Percentiles rank a stretch among this genome's conserved stretches.
phyloP scores from a whole-genome alignment of 2,329 filamentous ascomycete species.

The Coniochaeta prunicola region DNA sequence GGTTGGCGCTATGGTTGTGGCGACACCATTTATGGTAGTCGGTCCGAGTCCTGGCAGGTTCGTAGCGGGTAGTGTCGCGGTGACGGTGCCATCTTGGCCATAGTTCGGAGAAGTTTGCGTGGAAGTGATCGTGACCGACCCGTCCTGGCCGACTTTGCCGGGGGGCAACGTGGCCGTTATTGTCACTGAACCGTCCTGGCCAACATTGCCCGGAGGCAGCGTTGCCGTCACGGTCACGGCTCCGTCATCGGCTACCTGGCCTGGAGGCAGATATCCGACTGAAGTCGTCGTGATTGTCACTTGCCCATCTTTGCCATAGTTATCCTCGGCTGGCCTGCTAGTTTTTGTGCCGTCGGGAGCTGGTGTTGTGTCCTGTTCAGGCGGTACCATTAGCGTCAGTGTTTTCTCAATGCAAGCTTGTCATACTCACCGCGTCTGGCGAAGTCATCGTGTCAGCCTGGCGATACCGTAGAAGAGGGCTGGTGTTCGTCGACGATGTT shows the following conservation, averaged over 20 bases:
- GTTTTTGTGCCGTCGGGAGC: neutral
- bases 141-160: too few relatives aligned
- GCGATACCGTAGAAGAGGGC: neutral
- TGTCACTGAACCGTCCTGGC: neutral
- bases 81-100: neutral
- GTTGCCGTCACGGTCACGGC: neutral
- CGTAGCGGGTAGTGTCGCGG: neutral
- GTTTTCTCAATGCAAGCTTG: neutral
- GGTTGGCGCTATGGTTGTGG: neutral
- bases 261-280: too few relatives aligned
- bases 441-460: neutral
- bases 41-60: neutral
- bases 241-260: neutral
- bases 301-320: neutral
- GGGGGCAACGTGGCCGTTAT: neutral
- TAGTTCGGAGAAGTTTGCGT: neutral
- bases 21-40: neutral
- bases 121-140: neutral
- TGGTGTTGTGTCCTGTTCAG: neutral
- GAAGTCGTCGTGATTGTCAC: too few relatives aligned
- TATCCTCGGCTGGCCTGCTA: neutral
- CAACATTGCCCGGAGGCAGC: too few relatives aligned
- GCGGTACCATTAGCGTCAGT: neutral
- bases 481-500: neutral
- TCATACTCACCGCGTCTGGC: neutral